Evolutionary conservation across 305 asterid species (phyloP).

Genomic region (Solanum aculeatissimum): DNA sequence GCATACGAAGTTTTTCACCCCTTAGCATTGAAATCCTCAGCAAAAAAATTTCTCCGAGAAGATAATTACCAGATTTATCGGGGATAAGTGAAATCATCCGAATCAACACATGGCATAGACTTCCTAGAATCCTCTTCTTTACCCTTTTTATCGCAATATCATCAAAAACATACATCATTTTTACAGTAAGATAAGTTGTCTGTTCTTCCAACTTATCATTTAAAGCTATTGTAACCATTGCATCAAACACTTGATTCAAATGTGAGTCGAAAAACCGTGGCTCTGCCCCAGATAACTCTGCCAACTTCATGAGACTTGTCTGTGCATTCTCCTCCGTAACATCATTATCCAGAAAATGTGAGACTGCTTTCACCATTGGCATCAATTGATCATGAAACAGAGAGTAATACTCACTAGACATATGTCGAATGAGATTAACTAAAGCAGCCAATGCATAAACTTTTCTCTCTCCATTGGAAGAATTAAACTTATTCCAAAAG

Average conservation of each 20-base stretch:
- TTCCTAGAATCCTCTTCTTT: neutral
- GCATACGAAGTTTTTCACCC: neutral
- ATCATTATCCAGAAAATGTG: neutral
- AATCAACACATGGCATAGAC: neutral
- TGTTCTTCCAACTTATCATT: neutral
- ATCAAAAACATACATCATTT: neutral
- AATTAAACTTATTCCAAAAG: neutral
- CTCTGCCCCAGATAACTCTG: neutral
- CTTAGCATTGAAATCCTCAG: neutral
- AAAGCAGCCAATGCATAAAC: neutral
- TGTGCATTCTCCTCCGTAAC: neutral
- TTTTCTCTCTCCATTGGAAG: neutral
- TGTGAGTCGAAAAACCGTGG: neutral
- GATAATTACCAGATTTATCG: neutral
- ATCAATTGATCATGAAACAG: neutral
- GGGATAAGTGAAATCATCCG: neutral
- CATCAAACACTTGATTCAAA: neutral
- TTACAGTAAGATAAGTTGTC: neutral
- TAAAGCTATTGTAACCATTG: neutral
- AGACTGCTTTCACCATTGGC: neutral
- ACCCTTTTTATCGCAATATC: neutral
- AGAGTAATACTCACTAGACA: neutral
- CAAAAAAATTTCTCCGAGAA: neutral
- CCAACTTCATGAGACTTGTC: neutral
- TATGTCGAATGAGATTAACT: neutral